Conservation (phyloP, 2,329 filamentous ascomycete genomes). For the Ascochyta rabiei region DNA sequence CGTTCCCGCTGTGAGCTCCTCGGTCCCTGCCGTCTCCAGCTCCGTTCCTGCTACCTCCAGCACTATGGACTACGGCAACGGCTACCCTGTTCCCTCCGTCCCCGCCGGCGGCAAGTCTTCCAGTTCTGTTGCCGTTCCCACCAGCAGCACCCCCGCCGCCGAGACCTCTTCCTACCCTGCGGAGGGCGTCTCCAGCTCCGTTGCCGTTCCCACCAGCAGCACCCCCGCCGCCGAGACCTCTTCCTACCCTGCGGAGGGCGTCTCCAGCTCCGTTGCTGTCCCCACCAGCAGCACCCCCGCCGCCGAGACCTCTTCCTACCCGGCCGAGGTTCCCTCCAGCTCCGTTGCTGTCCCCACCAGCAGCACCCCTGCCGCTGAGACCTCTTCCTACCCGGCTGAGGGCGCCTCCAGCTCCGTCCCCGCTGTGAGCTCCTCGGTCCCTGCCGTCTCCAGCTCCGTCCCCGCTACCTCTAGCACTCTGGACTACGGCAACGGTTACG, state of each 20-base stretch:
- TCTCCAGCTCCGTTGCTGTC: too few relatives aligned
- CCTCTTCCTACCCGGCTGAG: background rate
- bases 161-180: conserved; percentile 3
- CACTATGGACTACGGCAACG: background rate
- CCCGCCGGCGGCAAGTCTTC: background rate
- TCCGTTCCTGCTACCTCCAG: background rate
- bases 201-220: too few relatives aligned
- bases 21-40: conserved; percentile 6
- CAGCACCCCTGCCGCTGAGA: conserved; percentile 10
- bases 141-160: conserved; percentile 4
- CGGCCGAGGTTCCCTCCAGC: background rate
- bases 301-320: conserved; percentile 10
- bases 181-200: background rate
- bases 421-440: conserved; percentile 14
- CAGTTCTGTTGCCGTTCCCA: background rate
- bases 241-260: too few relatives aligned
- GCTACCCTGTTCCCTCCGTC: background rate
- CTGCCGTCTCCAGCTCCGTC: conserved; percentile 16
- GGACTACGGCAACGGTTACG: conserved; percentile 11
- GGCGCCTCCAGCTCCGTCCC: conserved; percentile 8
- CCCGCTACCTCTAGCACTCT: conserved; percentile 11
- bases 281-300: background rate
- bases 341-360: background rate
- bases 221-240: background rate
- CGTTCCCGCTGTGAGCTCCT: too few relatives aligned